Evolutionary conservation across 331 rosid species (phyloP).

Genomic region (Ulmus americana): DNA sequence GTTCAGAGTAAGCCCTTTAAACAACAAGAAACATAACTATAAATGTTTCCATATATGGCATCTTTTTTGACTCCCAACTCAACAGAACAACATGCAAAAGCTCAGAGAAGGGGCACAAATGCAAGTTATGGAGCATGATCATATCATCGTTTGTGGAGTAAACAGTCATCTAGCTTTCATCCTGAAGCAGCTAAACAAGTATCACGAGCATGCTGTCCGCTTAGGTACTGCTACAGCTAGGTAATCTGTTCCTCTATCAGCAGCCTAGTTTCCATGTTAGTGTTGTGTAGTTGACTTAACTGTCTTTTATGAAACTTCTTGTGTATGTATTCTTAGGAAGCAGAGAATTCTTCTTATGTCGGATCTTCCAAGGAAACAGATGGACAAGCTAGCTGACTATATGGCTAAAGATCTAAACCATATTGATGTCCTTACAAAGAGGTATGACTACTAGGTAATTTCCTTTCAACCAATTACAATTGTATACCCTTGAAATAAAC

Average conservation of each 20-base stretch:
- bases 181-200: slow-evolving; percentile 77
- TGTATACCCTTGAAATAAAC: not conserved
- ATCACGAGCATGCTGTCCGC: slow-evolving; percentile 80
- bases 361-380: slow-evolving; percentile 93
- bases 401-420: slow-evolving; percentile 73
- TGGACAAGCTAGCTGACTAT: slow-evolving; percentile 69
- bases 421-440: slow-evolving; percentile 79
- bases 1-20: slow-evolving; percentile 70
- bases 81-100: slow-evolving; percentile 83
- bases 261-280: slow-evolving; percentile 12
- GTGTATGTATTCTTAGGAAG: slow-evolving; percentile 48
- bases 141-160: slow-evolving; percentile 90
- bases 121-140: slow-evolving; percentile 91
- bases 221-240: slow-evolving; percentile 95
- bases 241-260: slow-evolving; percentile 43
- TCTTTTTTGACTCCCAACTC: slow-evolving; percentile 27
- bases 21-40: slow-evolving; percentile 18
- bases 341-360: slow-evolving; percentile 97
- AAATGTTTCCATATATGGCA: slow-evolving; percentile 18
- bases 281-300: slow-evolving; percentile 20
- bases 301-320: slow-evolving; percentile 26
- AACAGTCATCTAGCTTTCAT: slow-evolving; percentile 80
- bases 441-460: slow-evolving; percentile 45
- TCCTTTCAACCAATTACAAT: slow-evolving; percentile 9
- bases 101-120: slow-evolving; percentile 92